A percentile compares a stretch with the other conserved stretches of the same genome.
Evolutionary conservation across 129 eudicot genomes (phyloP).

Genomic region (Helichrysum umbraculigerum): DNA sequence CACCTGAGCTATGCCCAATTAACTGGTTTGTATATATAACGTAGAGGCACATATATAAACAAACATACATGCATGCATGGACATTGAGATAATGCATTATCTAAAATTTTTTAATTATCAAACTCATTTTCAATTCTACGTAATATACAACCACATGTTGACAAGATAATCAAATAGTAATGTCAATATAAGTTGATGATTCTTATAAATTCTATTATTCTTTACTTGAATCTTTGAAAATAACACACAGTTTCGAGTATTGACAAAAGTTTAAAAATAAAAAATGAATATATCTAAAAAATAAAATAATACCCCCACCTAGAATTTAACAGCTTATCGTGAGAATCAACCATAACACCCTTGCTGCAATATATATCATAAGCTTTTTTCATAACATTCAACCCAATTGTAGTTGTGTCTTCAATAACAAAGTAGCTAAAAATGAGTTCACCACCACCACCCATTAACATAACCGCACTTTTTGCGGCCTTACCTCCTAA

Average conservation of each 20-base stretch:
- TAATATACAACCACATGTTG: neutral
- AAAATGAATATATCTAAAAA: no score
- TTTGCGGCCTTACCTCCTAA: conserved; percentile 26
- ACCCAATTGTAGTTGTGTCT: neutral
- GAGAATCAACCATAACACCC: conserved; percentile 8
- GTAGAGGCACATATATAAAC: neutral
- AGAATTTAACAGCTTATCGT: conserved; percentile 25
- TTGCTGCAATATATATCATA: neutral
- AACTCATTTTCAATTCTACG: neutral
- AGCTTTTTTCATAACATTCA: neutral
- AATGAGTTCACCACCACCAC: conserved; percentile 27
- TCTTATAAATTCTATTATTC: neutral
- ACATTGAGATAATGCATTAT: no score
- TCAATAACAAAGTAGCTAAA: neutral
- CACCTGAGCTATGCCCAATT: no score
- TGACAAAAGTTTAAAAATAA: no score
- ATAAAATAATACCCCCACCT: neutral
- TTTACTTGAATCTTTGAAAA: conserved; percentile 16
- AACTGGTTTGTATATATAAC: no score
- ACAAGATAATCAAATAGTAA: neutral
- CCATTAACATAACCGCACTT: neutral
- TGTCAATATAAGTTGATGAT: neutral
- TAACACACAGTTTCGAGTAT: neutral
- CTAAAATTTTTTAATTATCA: neutral
- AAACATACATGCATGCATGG: no score